Conservation (phyloP, 2,329 filamentous ascomycete genomes). For the Paraconiothyrium brasiliense region DNA sequence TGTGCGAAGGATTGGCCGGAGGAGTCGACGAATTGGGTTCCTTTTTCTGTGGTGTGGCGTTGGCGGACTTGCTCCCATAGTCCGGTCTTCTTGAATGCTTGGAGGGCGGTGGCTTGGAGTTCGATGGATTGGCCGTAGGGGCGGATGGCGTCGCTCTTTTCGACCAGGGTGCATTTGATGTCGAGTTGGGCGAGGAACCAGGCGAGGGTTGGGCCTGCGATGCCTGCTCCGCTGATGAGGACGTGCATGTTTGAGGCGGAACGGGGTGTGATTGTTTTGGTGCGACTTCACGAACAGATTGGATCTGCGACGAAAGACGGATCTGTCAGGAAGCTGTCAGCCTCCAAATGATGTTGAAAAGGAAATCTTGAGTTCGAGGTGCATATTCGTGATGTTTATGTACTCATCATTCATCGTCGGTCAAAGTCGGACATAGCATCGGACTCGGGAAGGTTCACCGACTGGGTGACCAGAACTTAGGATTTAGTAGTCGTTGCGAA, state of each 20-base stretch:
- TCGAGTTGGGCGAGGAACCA: slow-evolving; percentile 54
- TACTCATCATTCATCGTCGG: slow-evolving; percentile 6
- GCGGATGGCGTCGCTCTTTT: slow-evolving; percentile 42
- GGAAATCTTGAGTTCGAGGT: too few relatives aligned
- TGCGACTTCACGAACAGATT: not conserved
- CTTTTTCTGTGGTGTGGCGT: slow-evolving; percentile 47
- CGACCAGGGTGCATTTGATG: slow-evolving; percentile 48
- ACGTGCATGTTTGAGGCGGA: slow-evolving; percentile 16
- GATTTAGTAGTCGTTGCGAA: not conserved
- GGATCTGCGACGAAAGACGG: not conserved
- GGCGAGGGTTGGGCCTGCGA: slow-evolving; percentile 51
- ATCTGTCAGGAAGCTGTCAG: not conserved
- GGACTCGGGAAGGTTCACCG: not conserved
- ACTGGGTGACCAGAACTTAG: not conserved
- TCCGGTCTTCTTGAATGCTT: slow-evolving; percentile 51
- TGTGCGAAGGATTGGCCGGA: slow-evolving; percentile 18
- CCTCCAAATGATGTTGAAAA: too few relatives aligned
- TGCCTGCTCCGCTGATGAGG: slow-evolving; percentile 31
- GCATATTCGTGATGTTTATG: not conserved
- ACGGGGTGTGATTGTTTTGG: too few relatives aligned
- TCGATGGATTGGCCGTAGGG: slow-evolving; percentile 53
- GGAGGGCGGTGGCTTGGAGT: slow-evolving; percentile 50
- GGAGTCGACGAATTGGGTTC: slow-evolving; percentile 44
- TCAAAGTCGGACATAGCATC: slow-evolving; percentile 6
- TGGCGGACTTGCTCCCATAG: slow-evolving; percentile 45